These are phyloP conservation scores for Basidioascus undulatus DNA, from an alignment of 768 basidiomycete species.

Conservation along the genomic window DNA sequence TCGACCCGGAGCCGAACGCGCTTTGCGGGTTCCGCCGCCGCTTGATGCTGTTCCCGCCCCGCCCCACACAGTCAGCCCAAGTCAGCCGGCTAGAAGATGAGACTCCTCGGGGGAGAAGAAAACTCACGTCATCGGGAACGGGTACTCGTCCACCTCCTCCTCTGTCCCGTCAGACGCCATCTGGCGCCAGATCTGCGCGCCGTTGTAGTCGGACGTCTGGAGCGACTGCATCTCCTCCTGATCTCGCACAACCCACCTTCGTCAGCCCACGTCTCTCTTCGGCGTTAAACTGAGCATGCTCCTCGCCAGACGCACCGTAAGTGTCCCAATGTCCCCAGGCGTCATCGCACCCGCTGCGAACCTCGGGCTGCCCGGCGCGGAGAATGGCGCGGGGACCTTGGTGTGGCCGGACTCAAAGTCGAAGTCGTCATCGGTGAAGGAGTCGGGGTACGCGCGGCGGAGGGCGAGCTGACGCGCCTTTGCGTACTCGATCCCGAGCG, in stretches of 20 bases:
- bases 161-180: too few species aligned
- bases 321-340: conserved; percentile 75
- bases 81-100: too few species aligned
- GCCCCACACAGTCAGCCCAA: too few species aligned
- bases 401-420: conserved; percentile 40
- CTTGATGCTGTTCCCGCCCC: too few species aligned
- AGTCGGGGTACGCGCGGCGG: conserved; percentile 81
- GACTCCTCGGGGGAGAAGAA: too few species aligned
- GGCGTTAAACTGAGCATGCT: neutral
- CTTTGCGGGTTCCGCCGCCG: too few species aligned
- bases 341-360: conserved; percentile 54
- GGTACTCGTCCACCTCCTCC: too few species aligned
- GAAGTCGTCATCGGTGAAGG: conserved; percentile 43
- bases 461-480: conserved; percentile 70
- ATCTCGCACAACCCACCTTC: neutral
- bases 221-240: conserved; percentile 57
- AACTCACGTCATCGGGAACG: too few species aligned
- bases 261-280: neutral
- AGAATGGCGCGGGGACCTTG: conserved; percentile 34
- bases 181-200: too few species aligned
- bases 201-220: conserved; percentile 29
- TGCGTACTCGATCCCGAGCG: conserved; percentile 78
- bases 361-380: conserved; percentile 69
- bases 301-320: conserved; percentile 48
- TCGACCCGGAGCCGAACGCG: too few species aligned